These are phyloP conservation scores for Pseudocercospora cruenta DNA, from an alignment of 2,329 filamentous ascomycete species.

Conservation along the genomic window DNA sequence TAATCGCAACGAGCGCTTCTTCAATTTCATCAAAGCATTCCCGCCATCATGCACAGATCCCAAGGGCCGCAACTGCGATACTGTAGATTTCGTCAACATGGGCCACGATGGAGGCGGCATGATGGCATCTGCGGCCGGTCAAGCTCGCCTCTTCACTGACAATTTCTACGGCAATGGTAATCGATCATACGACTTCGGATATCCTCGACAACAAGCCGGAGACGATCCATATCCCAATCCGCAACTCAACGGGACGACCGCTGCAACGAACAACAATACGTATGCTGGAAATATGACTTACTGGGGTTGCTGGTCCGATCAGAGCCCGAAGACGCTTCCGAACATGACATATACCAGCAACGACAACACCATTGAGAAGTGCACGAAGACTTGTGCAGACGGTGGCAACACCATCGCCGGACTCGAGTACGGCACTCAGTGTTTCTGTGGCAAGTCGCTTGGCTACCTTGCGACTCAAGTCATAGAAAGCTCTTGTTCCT, in stretches of 20 bases:
- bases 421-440: slow-evolving; percentile 39
- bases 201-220: slow-evolving; percentile 39
- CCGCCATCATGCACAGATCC: slow-evolving; percentile 37
- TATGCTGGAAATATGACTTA: slow-evolving; percentile 43
- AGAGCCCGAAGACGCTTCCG: slow-evolving; percentile 29
- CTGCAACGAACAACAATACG: slow-evolving; percentile 33
- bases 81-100: slow-evolving; percentile 40
- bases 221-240: slow-evolving; percentile 41
- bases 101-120: slow-evolving; percentile 43
- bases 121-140: slow-evolving; percentile 41
- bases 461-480: slow-evolving; percentile 31
- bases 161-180: slow-evolving; percentile 43
- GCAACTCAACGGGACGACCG: slow-evolving; percentile 27
- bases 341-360: slow-evolving; percentile 34
- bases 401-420: slow-evolving; percentile 42
- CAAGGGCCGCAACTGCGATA: slow-evolving; percentile 36
- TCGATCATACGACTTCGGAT: slow-evolving; percentile 42
- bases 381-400: slow-evolving; percentile 36
- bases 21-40: slow-evolving; percentile 45
- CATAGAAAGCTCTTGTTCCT: slow-evolving; percentile 38
- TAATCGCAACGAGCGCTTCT: slow-evolving; percentile 45
- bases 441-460: slow-evolving; percentile 41
- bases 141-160: slow-evolving; percentile 43
- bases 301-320: slow-evolving; percentile 43
- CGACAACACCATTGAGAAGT: slow-evolving; percentile 39